Conservation (phyloP, 805 yeast species). For the Ascoidea rubescens region DNA sequence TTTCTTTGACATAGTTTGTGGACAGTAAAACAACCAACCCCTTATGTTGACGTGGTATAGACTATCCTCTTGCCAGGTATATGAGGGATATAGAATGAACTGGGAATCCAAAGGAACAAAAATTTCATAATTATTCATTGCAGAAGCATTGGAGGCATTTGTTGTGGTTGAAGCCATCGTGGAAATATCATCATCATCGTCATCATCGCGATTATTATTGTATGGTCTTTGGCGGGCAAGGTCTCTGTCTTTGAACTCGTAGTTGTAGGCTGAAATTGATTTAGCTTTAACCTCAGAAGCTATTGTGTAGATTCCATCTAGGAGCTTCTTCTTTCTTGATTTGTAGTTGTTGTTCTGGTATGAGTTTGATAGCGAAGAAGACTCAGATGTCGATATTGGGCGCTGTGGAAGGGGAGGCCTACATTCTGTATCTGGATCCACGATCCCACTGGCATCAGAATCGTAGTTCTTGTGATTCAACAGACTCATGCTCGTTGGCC, state of each 20-base stretch:
- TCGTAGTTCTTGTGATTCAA: too few species aligned
- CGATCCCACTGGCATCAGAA: too few species aligned
- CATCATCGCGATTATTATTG: too few species aligned
- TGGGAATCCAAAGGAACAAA: constrained; percentile 41
- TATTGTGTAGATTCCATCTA: neutral
- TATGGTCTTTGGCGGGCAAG: too few species aligned
- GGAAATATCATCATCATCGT: too few species aligned
- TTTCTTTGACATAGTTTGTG: constrained; percentile 58
- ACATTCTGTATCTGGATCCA: too few species aligned
- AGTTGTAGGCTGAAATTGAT: constrained; percentile 17
- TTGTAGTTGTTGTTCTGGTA: neutral
- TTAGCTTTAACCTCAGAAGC: constrained; percentile 17
- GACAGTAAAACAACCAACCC: constrained; percentile 55
- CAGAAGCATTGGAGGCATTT: constrained; percentile 1
- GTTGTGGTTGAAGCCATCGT: too few species aligned
- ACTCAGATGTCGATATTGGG: too few species aligned
- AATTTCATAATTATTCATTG: too few species aligned
- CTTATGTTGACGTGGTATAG: constrained; percentile 46
- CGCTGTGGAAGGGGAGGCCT: too few species aligned
- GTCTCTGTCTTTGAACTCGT: too few species aligned
- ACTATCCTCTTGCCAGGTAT: constrained; percentile 20
- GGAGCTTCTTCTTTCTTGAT: neutral
- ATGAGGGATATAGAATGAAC: constrained; percentile 48
- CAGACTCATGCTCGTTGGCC: too few species aligned
- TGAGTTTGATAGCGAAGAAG: neutral